Conservation (phyloP, 768 basidiomycete species). For the Pleurotus djamor region DNA sequence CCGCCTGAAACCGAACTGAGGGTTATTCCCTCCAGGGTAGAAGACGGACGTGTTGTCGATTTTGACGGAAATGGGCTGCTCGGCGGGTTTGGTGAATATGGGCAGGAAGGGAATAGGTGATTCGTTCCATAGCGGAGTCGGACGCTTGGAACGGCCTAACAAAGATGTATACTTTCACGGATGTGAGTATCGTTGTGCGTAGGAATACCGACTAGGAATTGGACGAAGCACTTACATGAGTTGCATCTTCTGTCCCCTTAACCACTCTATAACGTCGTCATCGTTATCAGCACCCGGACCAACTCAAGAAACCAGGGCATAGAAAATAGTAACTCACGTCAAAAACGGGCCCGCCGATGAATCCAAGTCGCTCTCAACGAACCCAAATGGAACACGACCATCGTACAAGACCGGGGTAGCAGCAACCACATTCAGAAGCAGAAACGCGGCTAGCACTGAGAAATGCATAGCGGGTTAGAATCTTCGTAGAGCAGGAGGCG, state of each 20-base stretch:
- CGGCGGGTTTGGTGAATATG: constrained; percentile 24
- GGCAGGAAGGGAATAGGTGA: constrained; percentile 16
- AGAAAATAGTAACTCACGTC: constrained; percentile 35
- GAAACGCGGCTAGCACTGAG: not conserved
- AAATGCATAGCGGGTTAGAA: not conserved
- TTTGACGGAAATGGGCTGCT: constrained; percentile 48
- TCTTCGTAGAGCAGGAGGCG: too few relatives aligned
- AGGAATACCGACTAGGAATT: not conserved
- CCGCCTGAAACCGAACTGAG: constrained; percentile 56
- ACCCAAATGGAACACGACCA: constrained; percentile 47
- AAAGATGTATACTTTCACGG: constrained; percentile 39
- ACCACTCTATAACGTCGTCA: constrained; percentile 38
- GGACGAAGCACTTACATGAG: constrained; percentile 34
- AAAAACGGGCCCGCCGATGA: constrained; percentile 48
- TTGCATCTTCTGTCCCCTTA: constrained; percentile 50
- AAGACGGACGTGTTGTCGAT: constrained; percentile 63
- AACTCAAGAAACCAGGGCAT: not conserved
- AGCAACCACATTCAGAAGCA: not conserved
- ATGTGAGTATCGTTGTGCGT: not conserved
- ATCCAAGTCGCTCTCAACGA: constrained; percentile 40
- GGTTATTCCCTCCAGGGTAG: constrained; percentile 41
- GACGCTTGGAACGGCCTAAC: constrained; percentile 29
- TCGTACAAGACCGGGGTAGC: constrained; percentile 40
- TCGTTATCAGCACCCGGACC: not conserved
- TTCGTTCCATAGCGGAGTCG: constrained; percentile 52